Evolutionary conservation across 1,284 basidiomycete genomes (phyloP), one percentile per base, ranked within the genome.

Genomic region (Hemileccinum hortonii): DNA sequence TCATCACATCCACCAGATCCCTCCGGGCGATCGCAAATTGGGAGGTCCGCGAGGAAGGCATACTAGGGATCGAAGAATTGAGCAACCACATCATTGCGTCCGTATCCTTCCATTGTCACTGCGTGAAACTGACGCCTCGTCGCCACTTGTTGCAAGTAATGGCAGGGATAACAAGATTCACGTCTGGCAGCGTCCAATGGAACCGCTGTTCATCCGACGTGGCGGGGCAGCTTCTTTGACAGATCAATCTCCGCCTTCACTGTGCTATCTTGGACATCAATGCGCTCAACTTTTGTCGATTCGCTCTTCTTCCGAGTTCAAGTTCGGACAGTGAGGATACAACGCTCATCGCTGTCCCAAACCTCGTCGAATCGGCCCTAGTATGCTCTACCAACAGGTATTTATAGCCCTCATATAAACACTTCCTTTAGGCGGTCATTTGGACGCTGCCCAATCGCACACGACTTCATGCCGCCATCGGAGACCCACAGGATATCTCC

Each of bases 231-330:
- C 84, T 3, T 73, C 77, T 3, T 63, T 79, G 42, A 73, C 79
- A 3, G 77, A 72, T 15, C 69, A 79, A 12, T 73, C 75, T 2
- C 70, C 69, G 0, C 90, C 88, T 4, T 56, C 64, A 7, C 64
- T 90, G 7, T 62, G 71, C 3, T 85, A 83, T 58, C 0, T 73
- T 96, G 69, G 88, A 91, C 61, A 85, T 93, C 53, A 97, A 96
- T 66, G 83, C 92, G 3, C 76, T 96, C 57, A 96, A 95, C 67
- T 96, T 90, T 65, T 95, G 93, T 70, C 82, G 86, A 1, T 94
- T 95, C 66, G 81, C 84, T 5, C 64, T 89, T 0, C 61, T 81
- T 29, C 64, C 64, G 6, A 40, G 60, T n/a, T 46, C 57, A 8
- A 49, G 50, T 30, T 48, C 45, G 16, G 53, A 44, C n/a, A 54